phyloP scores from a whole-genome alignment of 2,329 filamentous ascomycete species.

The Polytolypa hystricis region DNA sequence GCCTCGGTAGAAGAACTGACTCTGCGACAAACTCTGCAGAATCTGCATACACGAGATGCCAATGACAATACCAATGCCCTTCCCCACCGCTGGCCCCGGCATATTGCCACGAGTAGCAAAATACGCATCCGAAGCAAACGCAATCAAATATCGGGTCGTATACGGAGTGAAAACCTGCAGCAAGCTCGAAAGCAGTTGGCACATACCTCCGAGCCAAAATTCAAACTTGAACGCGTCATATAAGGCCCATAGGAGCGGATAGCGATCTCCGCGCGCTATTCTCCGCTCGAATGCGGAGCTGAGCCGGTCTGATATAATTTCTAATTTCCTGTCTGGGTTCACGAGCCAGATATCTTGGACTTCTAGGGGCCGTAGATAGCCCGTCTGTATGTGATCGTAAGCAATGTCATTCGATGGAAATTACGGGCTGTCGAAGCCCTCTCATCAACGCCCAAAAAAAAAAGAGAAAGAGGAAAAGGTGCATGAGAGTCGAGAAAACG shows the following conservation, averaged over 20 bases:
- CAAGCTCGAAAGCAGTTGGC: constrained; percentile 60
- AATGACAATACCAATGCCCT: constrained; percentile 70
- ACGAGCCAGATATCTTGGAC: constrained; percentile 79
- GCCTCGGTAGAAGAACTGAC: constrained; percentile 85
- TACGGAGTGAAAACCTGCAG: constrained; percentile 75
- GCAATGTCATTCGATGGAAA: too few relatives aligned
- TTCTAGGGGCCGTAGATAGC: constrained; percentile 76
- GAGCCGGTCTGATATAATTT: constrained; percentile 56
- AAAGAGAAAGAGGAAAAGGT: too few relatives aligned
- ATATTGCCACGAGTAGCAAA: constrained; percentile 42
- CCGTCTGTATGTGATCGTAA: constrained; percentile 47
- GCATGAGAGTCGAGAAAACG: too few relatives aligned
- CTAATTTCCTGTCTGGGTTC: constrained; percentile 66
- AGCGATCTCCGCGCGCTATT: constrained; percentile 55
- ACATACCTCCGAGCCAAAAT: constrained; percentile 73
- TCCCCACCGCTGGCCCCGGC: constrained; percentile 56
- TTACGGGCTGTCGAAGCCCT: too few relatives aligned
- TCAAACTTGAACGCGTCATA: constrained; percentile 79
- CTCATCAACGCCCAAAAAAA: too few relatives aligned
- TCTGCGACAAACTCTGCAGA: constrained; percentile 65
- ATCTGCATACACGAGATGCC: constrained; percentile 81
- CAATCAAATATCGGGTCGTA: constrained; percentile 72
- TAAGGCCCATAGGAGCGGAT: constrained; percentile 67
- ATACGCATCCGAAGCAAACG: constrained; percentile 73
- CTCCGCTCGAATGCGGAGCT: constrained; percentile 58